Percentiles rank a stretch among this genome's conserved stretches.
phyloP scores from a whole-genome alignment of 2,329 filamentous ascomycete genomes.

The Thielaviopsis musarum region DNA sequence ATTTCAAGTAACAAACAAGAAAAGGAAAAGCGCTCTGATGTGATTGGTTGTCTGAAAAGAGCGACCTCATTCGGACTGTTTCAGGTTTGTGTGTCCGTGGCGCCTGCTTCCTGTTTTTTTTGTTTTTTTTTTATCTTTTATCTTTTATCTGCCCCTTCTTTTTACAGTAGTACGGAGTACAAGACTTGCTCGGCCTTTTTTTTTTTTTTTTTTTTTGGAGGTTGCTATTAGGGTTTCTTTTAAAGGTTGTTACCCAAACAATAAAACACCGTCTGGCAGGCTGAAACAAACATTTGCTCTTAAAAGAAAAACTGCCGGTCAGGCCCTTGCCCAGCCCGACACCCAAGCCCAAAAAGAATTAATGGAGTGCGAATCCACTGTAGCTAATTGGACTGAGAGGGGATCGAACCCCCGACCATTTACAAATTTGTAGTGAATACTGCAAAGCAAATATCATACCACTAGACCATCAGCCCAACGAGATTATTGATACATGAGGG shows the following conservation, averaged over 20 bases:
- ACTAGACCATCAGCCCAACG: constrained; percentile 12
- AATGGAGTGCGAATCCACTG: too few relatives aligned
- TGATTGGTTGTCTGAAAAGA: too few relatives aligned
- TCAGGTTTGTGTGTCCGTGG: constrained; percentile 11
- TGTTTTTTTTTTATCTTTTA: not conserved
- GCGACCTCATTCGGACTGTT: constrained; percentile 8
- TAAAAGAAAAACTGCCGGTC: not conserved
- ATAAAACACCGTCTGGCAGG: too few relatives aligned
- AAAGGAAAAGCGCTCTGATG: too few relatives aligned
- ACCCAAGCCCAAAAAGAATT: too few relatives aligned
- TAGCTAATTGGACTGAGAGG: constrained; percentile 10
- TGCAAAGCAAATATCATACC: constrained; percentile 14
- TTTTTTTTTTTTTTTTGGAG: not conserved
- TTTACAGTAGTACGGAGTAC: too few relatives aligned
- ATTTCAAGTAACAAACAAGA: too few relatives aligned
- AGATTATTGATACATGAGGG: too few relatives aligned
- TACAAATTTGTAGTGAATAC: constrained; percentile 12
- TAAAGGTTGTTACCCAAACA: not conserved
- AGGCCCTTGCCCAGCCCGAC: too few relatives aligned
- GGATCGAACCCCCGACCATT: constrained; percentile 13
- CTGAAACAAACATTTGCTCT: not conserved
- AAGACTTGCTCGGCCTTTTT: too few relatives aligned
- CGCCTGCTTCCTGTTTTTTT: constrained; percentile 2
- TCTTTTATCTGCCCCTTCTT: not conserved
- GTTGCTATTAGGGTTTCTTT: not conserved